Percentiles rank a stretch among this genome's conserved stretches.
Evolutionary conservation across 176 grass and related monocot genomes (phyloP).

Genomic region (Cymbopogon citratus): DNA sequence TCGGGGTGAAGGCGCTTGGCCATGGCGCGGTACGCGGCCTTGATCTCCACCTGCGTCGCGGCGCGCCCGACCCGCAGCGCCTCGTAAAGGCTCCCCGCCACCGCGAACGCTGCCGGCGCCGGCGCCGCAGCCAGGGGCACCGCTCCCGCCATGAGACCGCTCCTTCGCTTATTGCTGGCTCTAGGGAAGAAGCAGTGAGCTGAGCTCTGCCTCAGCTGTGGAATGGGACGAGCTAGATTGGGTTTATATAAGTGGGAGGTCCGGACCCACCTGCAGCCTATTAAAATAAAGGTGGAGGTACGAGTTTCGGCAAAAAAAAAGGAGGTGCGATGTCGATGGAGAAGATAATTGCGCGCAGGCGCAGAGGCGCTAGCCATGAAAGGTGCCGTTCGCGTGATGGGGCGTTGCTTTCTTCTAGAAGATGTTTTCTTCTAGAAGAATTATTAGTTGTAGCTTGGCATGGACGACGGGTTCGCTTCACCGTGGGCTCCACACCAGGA

Average conservation of each 20-base stretch:
- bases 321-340: not conserved
- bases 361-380: not conserved
- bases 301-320: too few relatives aligned
- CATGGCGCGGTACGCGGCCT: constrained; percentile 56
- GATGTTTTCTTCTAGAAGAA: constrained; percentile 2
- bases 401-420: constrained; percentile 6
- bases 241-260: not conserved
- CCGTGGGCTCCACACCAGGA: not conserved
- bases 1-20: constrained; percentile 72
- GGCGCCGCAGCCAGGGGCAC: not conserved
- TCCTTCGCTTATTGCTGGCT: not conserved
- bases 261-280: not conserved
- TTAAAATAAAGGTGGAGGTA: too few relatives aligned
- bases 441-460: too few relatives aligned
- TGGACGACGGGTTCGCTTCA: not conserved
- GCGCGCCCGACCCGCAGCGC: constrained; percentile 47
- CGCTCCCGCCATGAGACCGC: constrained; percentile 17
- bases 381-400: not conserved
- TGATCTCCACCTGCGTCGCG: constrained; percentile 59
- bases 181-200: not conserved
- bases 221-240: not conserved
- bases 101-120: not conserved
- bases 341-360: not conserved
- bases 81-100: constrained; percentile 41
- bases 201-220: not conserved